Evolutionary conservation across 441 rosid species (phyloP).

Genomic region (Rhodomyrtus psidioides): DNA sequence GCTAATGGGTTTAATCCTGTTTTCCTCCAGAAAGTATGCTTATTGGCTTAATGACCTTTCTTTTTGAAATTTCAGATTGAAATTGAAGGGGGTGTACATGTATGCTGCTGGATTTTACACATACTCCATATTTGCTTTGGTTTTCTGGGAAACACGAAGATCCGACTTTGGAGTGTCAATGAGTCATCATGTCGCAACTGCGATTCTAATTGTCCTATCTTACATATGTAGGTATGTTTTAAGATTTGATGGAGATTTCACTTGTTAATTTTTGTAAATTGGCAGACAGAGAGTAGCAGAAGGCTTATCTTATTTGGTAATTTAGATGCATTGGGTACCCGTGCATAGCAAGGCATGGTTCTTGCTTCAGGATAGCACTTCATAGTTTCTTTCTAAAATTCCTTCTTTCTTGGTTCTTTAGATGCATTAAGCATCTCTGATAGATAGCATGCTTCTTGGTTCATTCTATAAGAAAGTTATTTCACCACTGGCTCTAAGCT

Average conservation of each 20-base stretch:
- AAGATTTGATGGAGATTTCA: neutral
- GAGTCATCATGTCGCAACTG: conserved; percentile 87
- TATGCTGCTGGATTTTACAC: conserved; percentile 93
- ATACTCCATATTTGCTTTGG: conserved; percentile 88
- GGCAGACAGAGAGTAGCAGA: neutral
- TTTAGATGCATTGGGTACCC: neutral
- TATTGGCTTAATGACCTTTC: neutral
- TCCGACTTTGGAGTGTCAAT: conserved; percentile 96
- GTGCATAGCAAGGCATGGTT: neutral
- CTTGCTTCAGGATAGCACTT: neutral
- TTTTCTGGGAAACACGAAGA: conserved; percentile 95
- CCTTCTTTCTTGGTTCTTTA: neutral
- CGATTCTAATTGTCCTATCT: conserved; percentile 71
- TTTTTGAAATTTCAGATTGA: conserved; percentile 44
- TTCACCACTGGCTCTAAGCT: neutral
- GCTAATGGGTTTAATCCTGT: neutral
- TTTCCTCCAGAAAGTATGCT: neutral
- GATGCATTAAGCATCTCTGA: neutral
- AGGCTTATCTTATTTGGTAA: neutral
- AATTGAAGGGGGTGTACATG: conserved; percentile 74
- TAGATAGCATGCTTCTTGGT: neutral
- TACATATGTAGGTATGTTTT: conserved; percentile 67
- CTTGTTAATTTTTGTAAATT: neutral
- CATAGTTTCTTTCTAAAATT: neutral
- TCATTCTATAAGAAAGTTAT: neutral